Percentiles rank a stretch among this genome's conserved stretches.
These are phyloP conservation scores for Saturnispora hagleri DNA, from an alignment of 805 yeast species.

Conservation along the genomic window DNA sequence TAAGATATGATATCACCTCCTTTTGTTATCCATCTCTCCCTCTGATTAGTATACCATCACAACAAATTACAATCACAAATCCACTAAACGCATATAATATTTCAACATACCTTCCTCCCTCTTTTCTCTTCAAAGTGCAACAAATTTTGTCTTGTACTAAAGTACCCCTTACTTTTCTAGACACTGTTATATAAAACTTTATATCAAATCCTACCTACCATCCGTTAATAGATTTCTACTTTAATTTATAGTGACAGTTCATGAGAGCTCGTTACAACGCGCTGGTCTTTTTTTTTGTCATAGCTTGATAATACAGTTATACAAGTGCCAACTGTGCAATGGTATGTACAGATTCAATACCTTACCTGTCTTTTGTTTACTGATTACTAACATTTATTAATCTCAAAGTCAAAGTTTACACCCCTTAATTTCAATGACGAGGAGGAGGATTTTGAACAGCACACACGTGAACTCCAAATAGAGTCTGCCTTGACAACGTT, in stretches of 20 bases:
- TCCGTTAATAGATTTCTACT: background rate
- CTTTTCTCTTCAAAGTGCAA: background rate
- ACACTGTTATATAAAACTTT: background rate
- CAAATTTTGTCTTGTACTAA: background rate
- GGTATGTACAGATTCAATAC: background rate
- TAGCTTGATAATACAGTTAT: no score
- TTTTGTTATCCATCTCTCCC: background rate
- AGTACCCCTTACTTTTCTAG: background rate
- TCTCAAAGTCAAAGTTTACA: slow-evolving; percentile 51
- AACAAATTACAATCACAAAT: background rate
- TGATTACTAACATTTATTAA: slow-evolving; percentile 4
- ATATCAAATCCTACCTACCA: background rate
- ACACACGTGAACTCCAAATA: slow-evolving; percentile 81
- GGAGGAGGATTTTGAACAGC: slow-evolving; percentile 76
- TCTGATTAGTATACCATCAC: background rate
- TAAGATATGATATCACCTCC: slow-evolving; percentile 7
- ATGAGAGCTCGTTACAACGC: background rate
- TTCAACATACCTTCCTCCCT: background rate
- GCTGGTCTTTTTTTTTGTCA: background rate
- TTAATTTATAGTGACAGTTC: background rate
- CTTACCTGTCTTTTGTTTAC: background rate
- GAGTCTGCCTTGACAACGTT: slow-evolving; percentile 77
- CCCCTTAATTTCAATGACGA: slow-evolving; percentile 77
- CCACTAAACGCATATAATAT: background rate
- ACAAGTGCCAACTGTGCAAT: background rate